Conservation (phyloP, 768 basidiomycete genomes). For the Leucocoprinus sp. region DNA sequence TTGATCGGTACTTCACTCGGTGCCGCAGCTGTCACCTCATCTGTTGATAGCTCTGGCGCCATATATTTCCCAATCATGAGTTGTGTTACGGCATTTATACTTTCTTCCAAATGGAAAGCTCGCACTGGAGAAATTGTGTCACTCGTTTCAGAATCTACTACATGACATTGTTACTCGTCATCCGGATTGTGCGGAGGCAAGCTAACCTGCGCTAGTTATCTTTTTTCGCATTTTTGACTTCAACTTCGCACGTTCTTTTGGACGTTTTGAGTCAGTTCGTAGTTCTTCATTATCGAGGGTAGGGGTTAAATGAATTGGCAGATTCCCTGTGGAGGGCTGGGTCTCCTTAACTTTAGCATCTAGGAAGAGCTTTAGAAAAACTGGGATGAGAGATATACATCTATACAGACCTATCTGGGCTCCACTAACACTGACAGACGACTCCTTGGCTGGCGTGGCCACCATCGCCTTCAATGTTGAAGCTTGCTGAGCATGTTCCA, state of each 20-base stretch:
- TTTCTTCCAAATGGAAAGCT: not conserved
- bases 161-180: conserved; percentile 6
- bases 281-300: not conserved
- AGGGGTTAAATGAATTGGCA: too few species aligned
- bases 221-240: conserved; percentile 7
- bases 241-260: not conserved
- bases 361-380: not conserved
- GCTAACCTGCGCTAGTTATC: conserved; percentile 8
- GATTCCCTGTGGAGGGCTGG: not conserved
- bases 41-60: not conserved
- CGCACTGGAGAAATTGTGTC: not conserved
- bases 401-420: not conserved
- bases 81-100: conserved; percentile 1
- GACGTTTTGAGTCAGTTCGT: not conserved
- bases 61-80: conserved; percentile 10
- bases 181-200: conserved; percentile 1
- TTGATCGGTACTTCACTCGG: not conserved
- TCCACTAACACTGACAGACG: not conserved
- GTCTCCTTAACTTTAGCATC: not conserved
- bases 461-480: not conserved
- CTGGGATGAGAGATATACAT: too few species aligned
- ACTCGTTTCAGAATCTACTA: conserved; percentile 11
- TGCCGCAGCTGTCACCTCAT: conserved; percentile 14
- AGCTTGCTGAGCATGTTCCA: not conserved
- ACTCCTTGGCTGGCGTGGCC: not conserved